Evolutionary conservation across 169 alveolate species (phyloP).

Genomic region (Toxoplasma gondii): DNA sequence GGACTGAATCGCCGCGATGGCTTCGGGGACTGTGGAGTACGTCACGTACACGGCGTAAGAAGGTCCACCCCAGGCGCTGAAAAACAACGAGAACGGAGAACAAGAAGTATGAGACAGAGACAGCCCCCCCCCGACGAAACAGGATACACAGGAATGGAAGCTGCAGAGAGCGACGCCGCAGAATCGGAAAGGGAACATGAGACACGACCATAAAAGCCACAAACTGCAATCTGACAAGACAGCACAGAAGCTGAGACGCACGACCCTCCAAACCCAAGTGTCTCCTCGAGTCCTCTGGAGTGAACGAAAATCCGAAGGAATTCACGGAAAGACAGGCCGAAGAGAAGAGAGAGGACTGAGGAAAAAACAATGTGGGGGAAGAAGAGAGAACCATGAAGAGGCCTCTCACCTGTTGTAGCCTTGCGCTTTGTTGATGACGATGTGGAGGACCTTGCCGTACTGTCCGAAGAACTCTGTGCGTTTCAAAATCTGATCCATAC

Average conservation of each 20-base stretch:
- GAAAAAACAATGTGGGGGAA: background rate
- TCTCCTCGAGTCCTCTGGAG: too few species aligned
- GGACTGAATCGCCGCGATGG: slow-evolving; percentile 90
- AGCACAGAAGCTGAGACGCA: background rate
- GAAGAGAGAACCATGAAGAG: background rate
- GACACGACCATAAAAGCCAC: background rate
- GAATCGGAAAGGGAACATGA: too few species aligned
- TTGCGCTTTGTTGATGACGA: slow-evolving; percentile 85
- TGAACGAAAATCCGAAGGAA: too few species aligned
- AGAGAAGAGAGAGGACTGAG: background rate
- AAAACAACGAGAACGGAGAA: background rate
- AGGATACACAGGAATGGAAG: background rate
- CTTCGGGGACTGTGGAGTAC: slow-evolving; percentile 88
- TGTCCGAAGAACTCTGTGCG: slow-evolving; percentile 88
- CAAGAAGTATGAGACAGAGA: background rate
- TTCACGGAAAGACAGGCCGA: background rate
- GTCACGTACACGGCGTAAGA: slow-evolving; percentile 93
- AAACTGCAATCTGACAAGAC: background rate
- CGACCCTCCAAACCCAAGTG: background rate
- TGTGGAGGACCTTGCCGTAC: slow-evolving; percentile 87
- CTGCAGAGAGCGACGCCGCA: background rate
- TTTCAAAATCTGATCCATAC: slow-evolving; percentile 70
- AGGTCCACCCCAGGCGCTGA: slow-evolving; percentile 80
- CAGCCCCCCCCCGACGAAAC: background rate
- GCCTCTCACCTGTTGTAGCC: slow-evolving; percentile 79